Conservation (phyloP, 768 basidiomycete genomes). For the Russula dissimulans region DNA sequence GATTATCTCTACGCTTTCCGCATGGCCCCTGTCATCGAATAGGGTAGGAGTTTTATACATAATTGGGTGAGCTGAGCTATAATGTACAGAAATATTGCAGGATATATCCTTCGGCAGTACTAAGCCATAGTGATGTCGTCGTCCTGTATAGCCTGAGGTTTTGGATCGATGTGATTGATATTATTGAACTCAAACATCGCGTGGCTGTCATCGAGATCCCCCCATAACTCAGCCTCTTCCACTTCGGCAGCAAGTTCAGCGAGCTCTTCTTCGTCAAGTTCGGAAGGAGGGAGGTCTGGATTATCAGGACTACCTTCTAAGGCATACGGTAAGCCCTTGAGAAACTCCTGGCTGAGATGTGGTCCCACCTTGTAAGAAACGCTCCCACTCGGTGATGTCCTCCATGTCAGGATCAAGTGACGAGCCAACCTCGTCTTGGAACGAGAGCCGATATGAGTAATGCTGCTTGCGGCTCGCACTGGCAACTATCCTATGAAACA, state of each 20-base stretch:
- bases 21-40: neutral
- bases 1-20: neutral
- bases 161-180: neutral
- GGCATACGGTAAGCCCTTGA: neutral
- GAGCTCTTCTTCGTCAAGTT: constrained; percentile 41
- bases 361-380: constrained; percentile 37
- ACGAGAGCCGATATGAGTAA: constrained; percentile 54
- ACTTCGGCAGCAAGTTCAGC: constrained; percentile 54
- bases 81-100: neutral
- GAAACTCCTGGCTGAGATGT: neutral
- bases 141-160: neutral
- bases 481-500: constrained; percentile 57
- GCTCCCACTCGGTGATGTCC: constrained; percentile 53
- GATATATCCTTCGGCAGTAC: neutral
- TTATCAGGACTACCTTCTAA: constrained; percentile 3
- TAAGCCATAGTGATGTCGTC: constrained; percentile 15
- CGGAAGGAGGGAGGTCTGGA: constrained; percentile 12
- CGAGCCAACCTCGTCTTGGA: constrained; percentile 59
- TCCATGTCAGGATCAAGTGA: constrained; percentile 70
- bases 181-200: constrained; percentile 2
- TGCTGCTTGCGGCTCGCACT: constrained; percentile 40
- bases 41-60: neutral
- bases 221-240: constrained; percentile 36
- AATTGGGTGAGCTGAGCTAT: neutral
- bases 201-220: constrained; percentile 13